Evolutionary conservation across 2,329 filamentous ascomycete species (phyloP).

Genomic region (Cladobotryum protrusum): DNA sequence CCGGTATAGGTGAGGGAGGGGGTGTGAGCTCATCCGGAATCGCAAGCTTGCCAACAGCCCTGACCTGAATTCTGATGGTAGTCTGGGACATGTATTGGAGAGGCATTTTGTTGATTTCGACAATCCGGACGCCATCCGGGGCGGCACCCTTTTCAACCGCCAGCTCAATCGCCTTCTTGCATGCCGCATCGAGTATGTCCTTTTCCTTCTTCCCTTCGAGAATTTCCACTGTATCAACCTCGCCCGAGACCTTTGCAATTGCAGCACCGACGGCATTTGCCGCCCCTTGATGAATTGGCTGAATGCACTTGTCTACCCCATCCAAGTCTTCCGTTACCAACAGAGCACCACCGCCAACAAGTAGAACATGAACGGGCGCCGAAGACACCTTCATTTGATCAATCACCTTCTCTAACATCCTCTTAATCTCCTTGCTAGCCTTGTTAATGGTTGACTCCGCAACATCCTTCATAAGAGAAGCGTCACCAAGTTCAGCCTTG

Average conservation of each 20-base stretch:
- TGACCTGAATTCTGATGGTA: conserved; percentile 28
- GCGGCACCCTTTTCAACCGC: conserved; percentile 27
- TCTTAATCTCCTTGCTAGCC: conserved; percentile 33
- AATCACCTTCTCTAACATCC: conserved; percentile 44
- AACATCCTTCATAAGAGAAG: conserved; percentile 21
- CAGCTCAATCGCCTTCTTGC: conserved; percentile 26
- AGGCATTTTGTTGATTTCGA: conserved; percentile 39
- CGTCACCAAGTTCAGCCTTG: conserved; percentile 25
- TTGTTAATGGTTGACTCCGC: conserved; percentile 16
- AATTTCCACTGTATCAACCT: conserved; percentile 47
- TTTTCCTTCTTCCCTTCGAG: conserved; percentile 32
- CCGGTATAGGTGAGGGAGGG: conserved; percentile 15
- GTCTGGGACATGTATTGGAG: conserved; percentile 31
- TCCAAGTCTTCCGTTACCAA: conserved; percentile 41
- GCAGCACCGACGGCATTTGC: conserved; percentile 58
- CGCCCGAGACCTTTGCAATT: conserved; percentile 48
- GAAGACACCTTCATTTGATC: conserved; percentile 53
- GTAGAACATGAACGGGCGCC: conserved; percentile 43
- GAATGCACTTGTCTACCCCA: conserved; percentile 44
- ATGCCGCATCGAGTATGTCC: conserved; percentile 33
- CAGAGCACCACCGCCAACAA: conserved; percentile 53
- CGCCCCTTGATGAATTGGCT: conserved; percentile 46
- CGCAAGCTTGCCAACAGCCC: conserved; percentile 28
- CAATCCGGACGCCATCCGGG: conserved; percentile 33
- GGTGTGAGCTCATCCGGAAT: conserved; percentile 23